Evolutionary conservation across 805 yeast genomes (phyloP), one percentile per base, ranked within the genome.

Genomic region (Cyberlindnera galapagoensis): DNA sequence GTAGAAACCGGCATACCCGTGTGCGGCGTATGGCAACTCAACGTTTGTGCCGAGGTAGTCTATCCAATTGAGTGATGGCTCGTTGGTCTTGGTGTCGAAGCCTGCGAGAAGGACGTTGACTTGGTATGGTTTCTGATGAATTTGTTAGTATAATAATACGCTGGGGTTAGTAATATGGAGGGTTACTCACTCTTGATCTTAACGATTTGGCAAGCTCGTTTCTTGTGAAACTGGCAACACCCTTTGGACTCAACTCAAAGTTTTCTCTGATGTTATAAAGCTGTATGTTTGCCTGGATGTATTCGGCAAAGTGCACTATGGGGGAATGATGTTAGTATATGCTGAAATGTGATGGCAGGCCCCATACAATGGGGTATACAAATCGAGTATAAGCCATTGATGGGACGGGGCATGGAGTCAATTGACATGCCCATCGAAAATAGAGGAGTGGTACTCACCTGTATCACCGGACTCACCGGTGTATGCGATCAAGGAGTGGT

Each of bases 401-500:
- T n/a, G n/a, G n/a, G n/a, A n/a, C n/a, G n/a, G n/a, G n/a, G n/a
- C n/a, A n/a, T n/a, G n/a, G n/a, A n/a, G n/a, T n/a, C n/a, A n/a
- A n/a, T n/a, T 4, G 11, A 24, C 17, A 7, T 14, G 7, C 26
- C 12, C 18, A 14, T 7, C 4, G 28, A 23, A 19, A 21, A 12
- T 16, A 10, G 6, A 15, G 12, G 8, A 12, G 13, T 10, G n/a
- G 11, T 8, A 51, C 59, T 12, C 39, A 56, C 63, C 63, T 6
- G 97, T 84, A 56, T 92, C 98, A 40, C 98, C 98, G 4, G 96
- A 72, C 57, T 92, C 98, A 36, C 98, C 98, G 2, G 94, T 80
- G 63, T 64, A 88, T 26, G 97, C 95, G 65, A 92, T 69, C 46
- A 88, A 63, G 33, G 83, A 73, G 54, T 81, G 90, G 23, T 76